Evolutionary conservation across 2,329 filamentous ascomycete species (phyloP).

Genomic region (Alternaria sp.): DNA sequence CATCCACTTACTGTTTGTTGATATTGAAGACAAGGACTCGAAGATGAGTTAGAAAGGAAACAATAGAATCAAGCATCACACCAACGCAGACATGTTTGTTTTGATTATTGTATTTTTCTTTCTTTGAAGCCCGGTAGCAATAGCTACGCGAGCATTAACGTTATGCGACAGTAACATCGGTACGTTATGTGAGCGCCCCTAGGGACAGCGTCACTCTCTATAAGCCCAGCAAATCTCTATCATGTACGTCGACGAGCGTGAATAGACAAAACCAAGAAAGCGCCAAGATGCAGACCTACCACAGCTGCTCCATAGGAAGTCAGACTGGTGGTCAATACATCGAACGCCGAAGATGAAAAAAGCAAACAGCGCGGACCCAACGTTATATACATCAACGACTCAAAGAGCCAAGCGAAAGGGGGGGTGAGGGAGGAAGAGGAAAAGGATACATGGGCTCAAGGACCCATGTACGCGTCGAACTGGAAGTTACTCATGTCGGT

Average conservation of each 20-base stretch:
- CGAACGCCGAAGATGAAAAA: slow-evolving; percentile 8
- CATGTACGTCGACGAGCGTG: not conserved
- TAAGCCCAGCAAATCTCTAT: not conserved
- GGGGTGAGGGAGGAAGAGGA: not conserved
- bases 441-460: slow-evolving; percentile 5
- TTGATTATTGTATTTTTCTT: not conserved
- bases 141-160: not conserved
- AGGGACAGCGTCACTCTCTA: not conserved
- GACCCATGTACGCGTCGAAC: slow-evolving; percentile 36
- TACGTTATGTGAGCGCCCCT: not conserved
- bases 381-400: slow-evolving; percentile 15
- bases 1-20: not conserved
- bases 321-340: slow-evolving; percentile 32
- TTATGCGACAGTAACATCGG: not conserved
- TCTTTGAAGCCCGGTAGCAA: not conserved
- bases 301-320: slow-evolving; percentile 19
- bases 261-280: not conserved
- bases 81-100: not conserved
- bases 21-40: not conserved
- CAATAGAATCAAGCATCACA: not conserved
- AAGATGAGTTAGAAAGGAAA: not conserved
- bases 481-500: slow-evolving; percentile 29
- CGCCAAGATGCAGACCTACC: slow-evolving; percentile 33
- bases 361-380: not conserved
- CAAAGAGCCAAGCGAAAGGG: not conserved